phyloP scores from a whole-genome alignment of 805 yeast species.

The Kodamaea lidongshanica region DNA sequence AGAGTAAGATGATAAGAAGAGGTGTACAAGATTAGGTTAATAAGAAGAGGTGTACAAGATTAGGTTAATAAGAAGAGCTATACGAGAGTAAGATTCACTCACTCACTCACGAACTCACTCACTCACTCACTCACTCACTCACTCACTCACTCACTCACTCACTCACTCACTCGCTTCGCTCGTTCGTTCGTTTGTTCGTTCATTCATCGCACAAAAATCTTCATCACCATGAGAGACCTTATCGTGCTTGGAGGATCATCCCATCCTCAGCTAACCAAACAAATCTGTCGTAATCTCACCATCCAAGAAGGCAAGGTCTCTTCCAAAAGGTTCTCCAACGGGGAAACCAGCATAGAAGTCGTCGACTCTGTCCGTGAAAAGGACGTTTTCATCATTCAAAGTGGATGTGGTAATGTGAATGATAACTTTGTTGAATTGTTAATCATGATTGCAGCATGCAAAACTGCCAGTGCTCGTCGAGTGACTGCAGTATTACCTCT shows the following conservation, averaged over 20 bases:
- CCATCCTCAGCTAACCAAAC: conserved; percentile 69
- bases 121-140: background rate
- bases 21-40: too few species aligned
- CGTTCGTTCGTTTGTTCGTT: background rate
- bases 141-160: background rate
- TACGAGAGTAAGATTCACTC: too few species aligned
- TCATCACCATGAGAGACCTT: conserved; percentile 61
- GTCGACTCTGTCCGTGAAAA: conserved; percentile 90
- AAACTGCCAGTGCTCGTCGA: conserved; percentile 80
- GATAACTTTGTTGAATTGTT: conserved; percentile 79
- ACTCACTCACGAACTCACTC: too few species aligned
- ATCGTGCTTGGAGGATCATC: conserved; percentile 88
- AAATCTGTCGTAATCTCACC: conserved; percentile 74
- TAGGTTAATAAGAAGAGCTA: too few species aligned
- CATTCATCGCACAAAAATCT: background rate
- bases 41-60: too few species aligned
- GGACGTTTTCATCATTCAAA: conserved; percentile 86
- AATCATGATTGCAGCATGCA: conserved; percentile 86
- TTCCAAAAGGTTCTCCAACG: conserved; percentile 69
- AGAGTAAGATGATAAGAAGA: too few species aligned
- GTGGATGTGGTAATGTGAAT: conserved; percentile 83
- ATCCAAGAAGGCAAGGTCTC: conserved; percentile 63
- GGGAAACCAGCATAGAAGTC: conserved; percentile 86
- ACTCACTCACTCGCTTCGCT: background rate
- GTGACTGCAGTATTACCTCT: conserved; percentile 90